Conservation (phyloP, 176 grass and related monocot genomes). For the Puya raimondii region DNA sequence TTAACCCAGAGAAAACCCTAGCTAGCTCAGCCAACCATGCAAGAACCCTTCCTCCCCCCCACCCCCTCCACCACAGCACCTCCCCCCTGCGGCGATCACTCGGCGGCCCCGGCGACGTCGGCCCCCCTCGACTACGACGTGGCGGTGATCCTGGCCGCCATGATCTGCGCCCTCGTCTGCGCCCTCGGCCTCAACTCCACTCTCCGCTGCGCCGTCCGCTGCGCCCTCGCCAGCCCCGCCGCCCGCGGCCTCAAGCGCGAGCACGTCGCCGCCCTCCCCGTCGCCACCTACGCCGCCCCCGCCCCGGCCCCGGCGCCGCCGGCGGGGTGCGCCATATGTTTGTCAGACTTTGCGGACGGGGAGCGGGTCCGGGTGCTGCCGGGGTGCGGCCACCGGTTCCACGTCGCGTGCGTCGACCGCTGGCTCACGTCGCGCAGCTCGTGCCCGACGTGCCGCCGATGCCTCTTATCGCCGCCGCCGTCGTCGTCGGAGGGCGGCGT, state of each 20-base stretch:
- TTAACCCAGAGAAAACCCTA: neutral
- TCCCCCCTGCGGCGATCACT: neutral
- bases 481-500: neutral
- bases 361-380: conserved; percentile 35
- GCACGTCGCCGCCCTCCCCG: conserved; percentile 36
- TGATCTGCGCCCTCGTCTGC: conserved; percentile 76
- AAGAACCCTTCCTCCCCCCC: neutral
- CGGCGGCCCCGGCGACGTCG: neutral
- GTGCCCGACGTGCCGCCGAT: conserved; percentile 27
- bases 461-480: conserved; percentile 1
- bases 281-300: conserved; percentile 15
- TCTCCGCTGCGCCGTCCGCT: conserved; percentile 63
- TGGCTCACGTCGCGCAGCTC: conserved; percentile 36
- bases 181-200: conserved; percentile 63
- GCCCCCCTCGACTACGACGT: conserved; percentile 49
- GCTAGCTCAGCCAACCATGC: neutral
- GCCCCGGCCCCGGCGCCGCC: neutral
- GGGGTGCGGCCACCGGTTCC: conserved; percentile 30
- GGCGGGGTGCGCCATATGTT: conserved; percentile 29
- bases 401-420: conserved; percentile 30
- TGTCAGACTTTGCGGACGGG: conserved; percentile 34
- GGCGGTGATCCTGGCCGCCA: conserved; percentile 71
- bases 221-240: conserved; percentile 53
- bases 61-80: neutral
- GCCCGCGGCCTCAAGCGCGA: conserved; percentile 58